Evolutionary conservation across 2,329 filamentous ascomycete species (phyloP), one percentile per base, ranked within the genome.

Genomic region (Neonectria sp.): DNA sequence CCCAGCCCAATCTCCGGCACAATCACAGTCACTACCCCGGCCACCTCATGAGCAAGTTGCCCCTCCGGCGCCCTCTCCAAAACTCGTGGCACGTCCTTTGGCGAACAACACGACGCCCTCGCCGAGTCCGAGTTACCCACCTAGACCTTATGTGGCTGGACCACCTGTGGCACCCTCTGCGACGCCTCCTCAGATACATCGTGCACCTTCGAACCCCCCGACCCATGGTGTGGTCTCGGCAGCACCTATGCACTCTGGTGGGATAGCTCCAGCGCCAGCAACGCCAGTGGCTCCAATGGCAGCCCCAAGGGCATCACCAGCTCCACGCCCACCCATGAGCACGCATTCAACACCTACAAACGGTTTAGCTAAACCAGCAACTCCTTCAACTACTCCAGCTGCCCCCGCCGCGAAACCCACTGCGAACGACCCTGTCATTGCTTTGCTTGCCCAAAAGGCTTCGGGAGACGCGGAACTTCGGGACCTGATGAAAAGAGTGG

Each of bases 401-500:
- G 62, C 73, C 27, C 59, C 67, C 17, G 68, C 67, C n/a, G 63
- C 68, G 13, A 79, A 76, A 37, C 69, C 75, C 33, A 71, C 75
- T 7, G 65, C 81, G n/a, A 82, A 84, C 27, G 93, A 95, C 75
- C 93, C 93, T 0, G 94, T 96, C 49, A 95, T 96, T 63, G 91
- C 94, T 57, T 90, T 93, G 70, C 83, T 96, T 29, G 93, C 93
- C 0, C 91, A 93, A 73, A 89, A 90, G 70, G 93, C 93, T 7
- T 92, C 92, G 0, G 90, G 89, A 29, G 92, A 96, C 76, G 87
- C 90, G 0, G 86, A 92, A 62, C 83, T 96, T 11, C 91, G 94
- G 64, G 90, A 92, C 40, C 84, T 96, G 0, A 96, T 96, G 93
- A 94, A 94, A 78, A 89, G 93, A 60, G 93, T 96, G 1, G 93